phyloP scores from a whole-genome alignment of 257 asterid species.

The Lavandula angustifolia region DNA sequence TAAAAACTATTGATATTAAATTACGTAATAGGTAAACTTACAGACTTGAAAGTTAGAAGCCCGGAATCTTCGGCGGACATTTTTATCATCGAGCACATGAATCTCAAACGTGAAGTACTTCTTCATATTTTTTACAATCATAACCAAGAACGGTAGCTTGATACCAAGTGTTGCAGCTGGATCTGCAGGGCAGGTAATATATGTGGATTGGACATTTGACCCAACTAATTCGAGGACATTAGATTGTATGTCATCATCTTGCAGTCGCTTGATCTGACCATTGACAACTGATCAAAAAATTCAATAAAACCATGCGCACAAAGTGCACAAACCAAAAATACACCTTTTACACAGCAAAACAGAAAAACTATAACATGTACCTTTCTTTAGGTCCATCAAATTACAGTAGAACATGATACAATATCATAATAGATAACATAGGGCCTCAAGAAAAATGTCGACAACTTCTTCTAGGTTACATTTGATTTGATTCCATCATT shows the following conservation, averaged over 20 bases:
- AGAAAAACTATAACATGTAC: background rate
- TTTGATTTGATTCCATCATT: no score
- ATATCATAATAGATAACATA: background rate
- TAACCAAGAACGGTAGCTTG: constrained; percentile 88
- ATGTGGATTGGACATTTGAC: constrained; percentile 80
- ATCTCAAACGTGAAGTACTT: constrained; percentile 95
- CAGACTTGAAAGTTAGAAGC: constrained; percentile 99
- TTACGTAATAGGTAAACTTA: constrained; percentile 55
- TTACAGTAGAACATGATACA: background rate
- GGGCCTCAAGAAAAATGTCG: background rate
- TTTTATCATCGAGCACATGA: constrained; percentile 98
- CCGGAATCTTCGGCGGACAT: constrained; percentile 91
- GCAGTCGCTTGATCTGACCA: constrained; percentile 84
- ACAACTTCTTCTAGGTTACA: background rate
- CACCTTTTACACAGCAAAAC: constrained; percentile 8
- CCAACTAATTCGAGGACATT: constrained; percentile 84
- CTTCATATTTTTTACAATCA: constrained; percentile 83
- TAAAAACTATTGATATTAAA: constrained; percentile 23
- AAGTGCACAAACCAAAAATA: background rate
- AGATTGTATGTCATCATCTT: constrained; percentile 95
- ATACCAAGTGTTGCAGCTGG: constrained; percentile 95
- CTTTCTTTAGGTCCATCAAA: background rate
- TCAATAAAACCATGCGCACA: constrained; percentile 19
- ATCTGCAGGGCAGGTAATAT: constrained; percentile 94
- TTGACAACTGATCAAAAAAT: constrained; percentile 60